phyloP scores from a whole-genome alignment of 2,329 filamentous ascomycete species.

The Colletotrichum sp. region DNA sequence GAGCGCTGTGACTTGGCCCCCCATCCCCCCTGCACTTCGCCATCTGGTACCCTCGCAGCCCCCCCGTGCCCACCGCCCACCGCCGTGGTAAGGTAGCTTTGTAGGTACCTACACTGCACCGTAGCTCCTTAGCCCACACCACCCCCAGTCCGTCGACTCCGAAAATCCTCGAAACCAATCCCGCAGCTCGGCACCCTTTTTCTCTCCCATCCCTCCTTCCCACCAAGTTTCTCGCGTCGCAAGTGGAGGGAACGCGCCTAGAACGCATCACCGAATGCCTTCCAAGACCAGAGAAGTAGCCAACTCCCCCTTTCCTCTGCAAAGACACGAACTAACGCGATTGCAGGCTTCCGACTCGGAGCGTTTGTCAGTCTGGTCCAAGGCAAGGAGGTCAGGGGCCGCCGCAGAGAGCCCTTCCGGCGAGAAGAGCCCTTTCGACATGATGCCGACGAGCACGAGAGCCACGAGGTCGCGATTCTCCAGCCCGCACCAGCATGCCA shows the following conservation, averaged over 20 bases:
- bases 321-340: constrained; percentile 17
- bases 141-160: constrained; percentile 24
- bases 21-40: neutral
- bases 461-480: constrained; percentile 62
- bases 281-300: constrained; percentile 27
- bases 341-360: constrained; percentile 6
- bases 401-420: constrained; percentile 15
- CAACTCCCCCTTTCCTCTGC: neutral
- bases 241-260: constrained; percentile 26
- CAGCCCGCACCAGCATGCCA: constrained; percentile 50
- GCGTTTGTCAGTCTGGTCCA: constrained; percentile 13
- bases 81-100: constrained; percentile 2
- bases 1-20: constrained; percentile 9
- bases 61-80: neutral
- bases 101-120: neutral
- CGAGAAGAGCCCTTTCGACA: constrained; percentile 23
- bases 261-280: constrained; percentile 22
- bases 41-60: neutral
- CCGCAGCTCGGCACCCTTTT: constrained; percentile 25
- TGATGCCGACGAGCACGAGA: constrained; percentile 50
- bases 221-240: constrained; percentile 27
- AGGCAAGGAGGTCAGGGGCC: constrained; percentile 23
- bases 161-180: constrained; percentile 25
- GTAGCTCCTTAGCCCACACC: constrained; percentile 25
- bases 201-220: constrained; percentile 18